These are phyloP conservation scores for Colletotrichum sp. DNA, from an alignment of 2,329 filamentous ascomycete genomes.

Conservation along the genomic window DNA sequence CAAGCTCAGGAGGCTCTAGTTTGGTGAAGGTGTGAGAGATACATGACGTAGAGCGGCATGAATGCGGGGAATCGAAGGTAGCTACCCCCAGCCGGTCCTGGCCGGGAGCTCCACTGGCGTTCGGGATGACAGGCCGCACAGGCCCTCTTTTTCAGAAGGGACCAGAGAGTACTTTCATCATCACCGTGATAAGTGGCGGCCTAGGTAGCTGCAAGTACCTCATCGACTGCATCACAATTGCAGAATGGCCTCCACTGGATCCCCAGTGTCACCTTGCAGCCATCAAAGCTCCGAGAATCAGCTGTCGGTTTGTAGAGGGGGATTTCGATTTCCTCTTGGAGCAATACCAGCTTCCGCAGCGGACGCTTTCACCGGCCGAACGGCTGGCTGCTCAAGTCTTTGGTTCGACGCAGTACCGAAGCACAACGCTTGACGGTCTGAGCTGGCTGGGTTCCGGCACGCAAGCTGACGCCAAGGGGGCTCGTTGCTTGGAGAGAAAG, in stretches of 20 bases:
- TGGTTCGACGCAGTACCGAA: background rate
- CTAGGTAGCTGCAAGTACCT: background rate
- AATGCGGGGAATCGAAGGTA: conserved; percentile 26
- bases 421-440: background rate
- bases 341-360: background rate
- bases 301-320: background rate
- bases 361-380: background rate
- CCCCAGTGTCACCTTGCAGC: background rate
- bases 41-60: conserved; percentile 30
- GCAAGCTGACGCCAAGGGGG: conserved; percentile 3
- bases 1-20: conserved; percentile 5
- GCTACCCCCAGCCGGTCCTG: conserved; percentile 10
- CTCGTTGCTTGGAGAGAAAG: background rate
- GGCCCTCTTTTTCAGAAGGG: background rate
- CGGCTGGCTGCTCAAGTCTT: background rate
- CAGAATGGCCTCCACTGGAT: background rate
- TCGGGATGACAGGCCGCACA: background rate
- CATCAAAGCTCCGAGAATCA: background rate
- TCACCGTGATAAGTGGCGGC: no score
- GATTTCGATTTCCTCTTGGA: background rate
- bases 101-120: background rate
- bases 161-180: background rate
- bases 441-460: background rate
- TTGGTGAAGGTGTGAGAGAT: conserved; percentile 20
- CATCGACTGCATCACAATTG: background rate